A percentile compares a stretch with the other conserved stretches of the same genome.
Conservation (phyloP, 1,284 basidiomycete genomes). For the Clitocybe nebularis region DNA sequence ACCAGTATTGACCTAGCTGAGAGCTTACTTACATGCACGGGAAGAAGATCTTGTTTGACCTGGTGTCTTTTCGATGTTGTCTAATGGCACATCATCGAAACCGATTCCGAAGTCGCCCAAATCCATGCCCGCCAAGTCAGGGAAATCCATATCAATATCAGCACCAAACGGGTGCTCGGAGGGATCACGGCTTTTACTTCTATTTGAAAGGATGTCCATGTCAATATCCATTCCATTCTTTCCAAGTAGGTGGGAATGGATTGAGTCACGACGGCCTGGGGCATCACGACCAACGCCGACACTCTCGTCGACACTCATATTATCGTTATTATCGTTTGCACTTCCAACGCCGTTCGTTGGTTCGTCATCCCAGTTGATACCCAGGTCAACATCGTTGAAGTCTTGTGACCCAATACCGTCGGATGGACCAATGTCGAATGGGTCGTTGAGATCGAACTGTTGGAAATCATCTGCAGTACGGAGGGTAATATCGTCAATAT, state of each 20-base stretch:
- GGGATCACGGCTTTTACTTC: slow-evolving; percentile 51
- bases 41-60: slow-evolving; percentile 58
- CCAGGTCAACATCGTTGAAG: slow-evolving; percentile 69
- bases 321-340: slow-evolving; percentile 32
- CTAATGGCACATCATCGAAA: slow-evolving; percentile 53
- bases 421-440: slow-evolving; percentile 69
- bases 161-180: slow-evolving; percentile 63
- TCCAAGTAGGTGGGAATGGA: slow-evolving; percentile 57
- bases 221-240: slow-evolving; percentile 41
- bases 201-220: slow-evolving; percentile 55
- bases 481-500: slow-evolving; percentile 81
- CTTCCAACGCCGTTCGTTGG: slow-evolving; percentile 31
- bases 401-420: slow-evolving; percentile 87
- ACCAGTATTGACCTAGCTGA: slow-evolving; percentile 1
- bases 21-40: slow-evolving; percentile 56
- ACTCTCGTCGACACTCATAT: slow-evolving; percentile 56
- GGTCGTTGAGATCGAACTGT: slow-evolving; percentile 55
- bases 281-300: slow-evolving; percentile 77
- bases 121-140: slow-evolving; percentile 55
- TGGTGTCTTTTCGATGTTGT: slow-evolving; percentile 45
- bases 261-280: slow-evolving; percentile 47
- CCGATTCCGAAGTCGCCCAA: slow-evolving; percentile 67
- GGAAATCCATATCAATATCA: slow-evolving; percentile 57
- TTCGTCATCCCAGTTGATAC: slow-evolving; percentile 67
- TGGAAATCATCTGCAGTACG: slow-evolving; percentile 65